Conservation (phyloP, 2,329 filamentous ascomycete species). For the Neonectria magnoliae region DNA sequence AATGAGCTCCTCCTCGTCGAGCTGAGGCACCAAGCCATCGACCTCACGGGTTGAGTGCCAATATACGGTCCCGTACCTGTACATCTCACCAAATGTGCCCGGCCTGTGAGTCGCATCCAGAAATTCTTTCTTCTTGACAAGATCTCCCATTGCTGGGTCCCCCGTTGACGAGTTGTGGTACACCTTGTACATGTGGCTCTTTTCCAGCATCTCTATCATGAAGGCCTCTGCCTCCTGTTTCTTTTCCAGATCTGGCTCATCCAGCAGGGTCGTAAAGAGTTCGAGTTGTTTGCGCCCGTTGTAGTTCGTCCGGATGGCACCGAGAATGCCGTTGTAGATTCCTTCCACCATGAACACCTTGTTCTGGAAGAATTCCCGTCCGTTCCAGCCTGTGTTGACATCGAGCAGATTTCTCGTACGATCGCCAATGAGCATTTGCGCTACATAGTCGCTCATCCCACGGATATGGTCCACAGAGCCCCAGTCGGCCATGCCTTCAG, state of each 20-base stretch:
- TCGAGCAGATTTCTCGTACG: constrained; percentile 48
- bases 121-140: constrained; percentile 42
- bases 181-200: constrained; percentile 50
- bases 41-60: constrained; percentile 45
- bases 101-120: constrained; percentile 44
- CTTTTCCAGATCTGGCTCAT: constrained; percentile 44
- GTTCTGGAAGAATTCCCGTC: constrained; percentile 45
- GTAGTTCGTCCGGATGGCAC: constrained; percentile 43
- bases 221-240: constrained; percentile 43
- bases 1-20: constrained; percentile 33
- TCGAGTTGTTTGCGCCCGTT: constrained; percentile 45
- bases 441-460: constrained; percentile 49
- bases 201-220: constrained; percentile 46
- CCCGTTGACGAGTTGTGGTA: constrained; percentile 49
- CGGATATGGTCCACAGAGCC: constrained; percentile 29
- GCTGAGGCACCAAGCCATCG: constrained; percentile 37
- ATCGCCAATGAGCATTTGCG: constrained; percentile 50
- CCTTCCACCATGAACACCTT: constrained; percentile 47
- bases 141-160: constrained; percentile 45
- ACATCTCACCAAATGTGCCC: constrained; percentile 48
- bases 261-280: constrained; percentile 45
- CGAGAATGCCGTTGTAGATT: constrained; percentile 46
- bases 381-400: constrained; percentile 44
- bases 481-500: constrained; percentile 39
- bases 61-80: constrained; percentile 48